Percentiles rank a stretch among this genome's conserved stretches.
Evolutionary conservation across 2,329 filamentous ascomycete species (phyloP).

Genomic region (Penicillium brevicompactum): DNA sequence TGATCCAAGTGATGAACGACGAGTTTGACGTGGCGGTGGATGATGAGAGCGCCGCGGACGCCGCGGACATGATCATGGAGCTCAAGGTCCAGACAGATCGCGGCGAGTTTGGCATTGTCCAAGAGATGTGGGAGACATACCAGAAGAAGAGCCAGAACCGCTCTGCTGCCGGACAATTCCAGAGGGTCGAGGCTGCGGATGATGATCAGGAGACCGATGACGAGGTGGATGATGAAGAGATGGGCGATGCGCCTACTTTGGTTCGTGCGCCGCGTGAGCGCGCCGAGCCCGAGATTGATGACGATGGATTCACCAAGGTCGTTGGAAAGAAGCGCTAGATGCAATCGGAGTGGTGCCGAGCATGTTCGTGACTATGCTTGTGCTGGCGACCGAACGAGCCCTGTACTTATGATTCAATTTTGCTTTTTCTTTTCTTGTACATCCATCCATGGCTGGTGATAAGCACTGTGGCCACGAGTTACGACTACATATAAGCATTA

Average conservation of each 20-base stretch:
- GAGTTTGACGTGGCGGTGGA: conserved; percentile 94
- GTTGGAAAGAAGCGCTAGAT: conserved; percentile 61
- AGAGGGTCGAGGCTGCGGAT: conserved; percentile 45
- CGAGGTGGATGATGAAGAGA: conserved; percentile 61
- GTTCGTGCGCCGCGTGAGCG: conserved; percentile 63
- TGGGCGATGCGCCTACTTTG: conserved; percentile 69
- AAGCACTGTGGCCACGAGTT: not conserved
- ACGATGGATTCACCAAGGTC: conserved; percentile 80
- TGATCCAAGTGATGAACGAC: conserved; percentile 90
- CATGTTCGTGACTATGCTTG: not conserved
- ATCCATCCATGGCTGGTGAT: not conserved
- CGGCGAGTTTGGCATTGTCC: conserved; percentile 67
- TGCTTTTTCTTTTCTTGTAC: not conserved
- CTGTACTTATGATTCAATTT: not conserved
- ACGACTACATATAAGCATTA: not conserved
- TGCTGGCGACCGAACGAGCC: not conserved
- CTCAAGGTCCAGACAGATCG: conserved; percentile 65
- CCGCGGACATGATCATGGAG: conserved; percentile 72
- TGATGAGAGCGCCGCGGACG: conserved; percentile 77
- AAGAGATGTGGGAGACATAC: conserved; percentile 57
- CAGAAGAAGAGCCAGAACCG: conserved; percentile 41
- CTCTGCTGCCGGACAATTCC: conserved; percentile 38
- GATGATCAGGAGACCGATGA: conserved; percentile 60
- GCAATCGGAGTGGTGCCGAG: not conserved
- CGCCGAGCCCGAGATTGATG: conserved; percentile 70